These are phyloP conservation scores for Pythium vanterpoolii DNA, from an alignment of 352 stramenopile species.

Conservation along the genomic window DNA sequence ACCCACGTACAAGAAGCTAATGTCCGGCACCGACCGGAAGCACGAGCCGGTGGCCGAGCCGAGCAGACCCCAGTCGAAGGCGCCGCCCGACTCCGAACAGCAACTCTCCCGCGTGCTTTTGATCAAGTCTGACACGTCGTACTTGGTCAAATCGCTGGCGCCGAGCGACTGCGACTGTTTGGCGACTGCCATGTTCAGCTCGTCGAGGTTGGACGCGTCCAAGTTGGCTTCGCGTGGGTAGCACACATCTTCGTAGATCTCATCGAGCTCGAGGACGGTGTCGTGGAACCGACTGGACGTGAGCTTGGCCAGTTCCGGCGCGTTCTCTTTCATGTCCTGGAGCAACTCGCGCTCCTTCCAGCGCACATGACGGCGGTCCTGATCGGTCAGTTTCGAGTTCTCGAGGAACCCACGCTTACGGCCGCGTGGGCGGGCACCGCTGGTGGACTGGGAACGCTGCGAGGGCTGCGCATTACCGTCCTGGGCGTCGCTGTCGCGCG, in stretches of 20 bases:
- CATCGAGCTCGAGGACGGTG: conserved; percentile 60
- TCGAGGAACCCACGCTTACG: conserved; percentile 54
- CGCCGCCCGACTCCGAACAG: conserved; percentile 26
- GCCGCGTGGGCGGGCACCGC: conserved; percentile 9
- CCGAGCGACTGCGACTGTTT: conserved; percentile 74
- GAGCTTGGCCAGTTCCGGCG: conserved; percentile 60
- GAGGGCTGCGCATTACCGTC: conserved; percentile 3
- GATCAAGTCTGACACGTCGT: conserved; percentile 66
- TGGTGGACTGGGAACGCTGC: conserved; percentile 4
- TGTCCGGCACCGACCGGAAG: conserved; percentile 69
- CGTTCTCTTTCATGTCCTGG: conserved; percentile 71
- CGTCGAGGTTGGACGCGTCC: conserved; percentile 77
- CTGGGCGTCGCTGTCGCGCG: conserved; percentile 14
- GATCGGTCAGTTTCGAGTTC: conserved; percentile 62
- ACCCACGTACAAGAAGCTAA: conserved; percentile 54
- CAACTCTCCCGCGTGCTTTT: conserved; percentile 43
- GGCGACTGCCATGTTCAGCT: conserved; percentile 70
- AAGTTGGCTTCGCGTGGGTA: conserved; percentile 81
- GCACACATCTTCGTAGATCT: conserved; percentile 77
- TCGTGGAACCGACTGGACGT: conserved; percentile 51
- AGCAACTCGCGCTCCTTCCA: conserved; percentile 76
- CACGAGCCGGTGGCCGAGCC: conserved; percentile 58
- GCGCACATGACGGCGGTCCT: conserved; percentile 67
- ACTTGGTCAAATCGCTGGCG: conserved; percentile 78
- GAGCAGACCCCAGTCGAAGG: conserved; percentile 67